Conservation (phyloP, 352 stramenopile genomes). For the Pythium rhizo-oryzae region DNA sequence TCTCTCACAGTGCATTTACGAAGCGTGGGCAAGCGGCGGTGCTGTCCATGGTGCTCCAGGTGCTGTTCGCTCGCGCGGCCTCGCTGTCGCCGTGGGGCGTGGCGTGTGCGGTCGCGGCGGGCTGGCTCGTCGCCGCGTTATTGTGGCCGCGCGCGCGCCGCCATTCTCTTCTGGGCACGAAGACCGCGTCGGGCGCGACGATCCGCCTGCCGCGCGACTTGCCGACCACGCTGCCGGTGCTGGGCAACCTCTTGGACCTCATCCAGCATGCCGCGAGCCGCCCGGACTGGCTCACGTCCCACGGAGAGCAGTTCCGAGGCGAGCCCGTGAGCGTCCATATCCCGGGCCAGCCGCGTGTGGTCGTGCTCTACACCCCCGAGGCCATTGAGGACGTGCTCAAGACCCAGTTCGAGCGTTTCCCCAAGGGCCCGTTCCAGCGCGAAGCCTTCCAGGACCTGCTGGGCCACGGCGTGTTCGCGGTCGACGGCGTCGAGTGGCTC, state of each 20-base stretch:
- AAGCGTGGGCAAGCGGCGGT: no score
- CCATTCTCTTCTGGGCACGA: no score
- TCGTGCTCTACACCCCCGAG: constrained; percentile 21
- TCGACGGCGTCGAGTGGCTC: constrained; percentile 32
- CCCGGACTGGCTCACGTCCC: constrained; percentile 47
- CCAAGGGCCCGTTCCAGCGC: constrained; percentile 11
- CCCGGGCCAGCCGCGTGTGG: constrained; percentile 28
- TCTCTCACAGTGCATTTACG: no score
- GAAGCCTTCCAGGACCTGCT: constrained; percentile 21
- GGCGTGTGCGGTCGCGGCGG: not conserved
- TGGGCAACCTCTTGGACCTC: constrained; percentile 29
- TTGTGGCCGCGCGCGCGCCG: no score
- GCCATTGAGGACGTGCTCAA: constrained; percentile 29
- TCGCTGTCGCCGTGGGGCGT: no score
- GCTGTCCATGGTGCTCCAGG: no score
- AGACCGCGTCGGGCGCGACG: no score
- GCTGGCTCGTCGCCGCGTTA: not conserved
- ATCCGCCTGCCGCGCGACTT: not conserved
- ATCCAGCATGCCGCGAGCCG: constrained; percentile 28
- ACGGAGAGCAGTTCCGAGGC: constrained; percentile 35
- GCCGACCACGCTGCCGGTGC: constrained; percentile 4
- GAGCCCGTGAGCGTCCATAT: constrained; percentile 36
- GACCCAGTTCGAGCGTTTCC: constrained; percentile 26
- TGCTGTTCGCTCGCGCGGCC: no score
- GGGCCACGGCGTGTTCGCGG: constrained; percentile 30